A percentile compares a stretch with the other conserved stretches of the same genome.
These are phyloP conservation scores for Fusarium devonianum DNA, from an alignment of 2,329 filamentous ascomycete genomes.

Conservation along the genomic window DNA sequence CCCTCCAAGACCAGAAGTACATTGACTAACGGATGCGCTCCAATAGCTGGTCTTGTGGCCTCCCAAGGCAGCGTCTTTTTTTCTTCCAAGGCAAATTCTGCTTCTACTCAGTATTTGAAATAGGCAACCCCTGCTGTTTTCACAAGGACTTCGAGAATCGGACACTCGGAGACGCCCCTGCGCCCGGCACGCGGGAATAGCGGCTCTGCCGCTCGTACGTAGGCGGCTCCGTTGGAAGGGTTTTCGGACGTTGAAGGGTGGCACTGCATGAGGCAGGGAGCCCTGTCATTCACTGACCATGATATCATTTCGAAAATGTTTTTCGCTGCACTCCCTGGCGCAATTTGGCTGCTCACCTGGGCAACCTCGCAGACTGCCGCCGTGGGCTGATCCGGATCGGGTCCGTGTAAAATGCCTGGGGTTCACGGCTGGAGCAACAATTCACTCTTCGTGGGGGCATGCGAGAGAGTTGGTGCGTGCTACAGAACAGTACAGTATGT, in stretches of 20 bases:
- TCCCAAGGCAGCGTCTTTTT: neutral
- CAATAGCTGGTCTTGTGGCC: constrained; percentile 21
- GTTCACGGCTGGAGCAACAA: too few relatives aligned
- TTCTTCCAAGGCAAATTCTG: neutral
- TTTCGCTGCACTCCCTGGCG: neutral
- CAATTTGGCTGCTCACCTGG: neutral
- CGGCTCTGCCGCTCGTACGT: constrained; percentile 2
- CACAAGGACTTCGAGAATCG: constrained; percentile 17
- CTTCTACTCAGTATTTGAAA: too few relatives aligned
- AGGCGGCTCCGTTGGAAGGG: constrained; percentile 1
- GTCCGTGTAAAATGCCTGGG: too few relatives aligned
- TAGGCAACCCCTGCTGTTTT: neutral
- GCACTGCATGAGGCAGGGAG: constrained; percentile 16
- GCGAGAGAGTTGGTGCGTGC: too few relatives aligned
- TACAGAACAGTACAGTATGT: neutral
- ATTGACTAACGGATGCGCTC: constrained; percentile 38
- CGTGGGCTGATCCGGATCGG: constrained; percentile 7
- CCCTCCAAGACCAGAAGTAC: neutral
- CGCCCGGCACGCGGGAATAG: constrained; percentile 3
- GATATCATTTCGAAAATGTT: constrained; percentile 33
- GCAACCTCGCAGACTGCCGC: constrained; percentile 3
- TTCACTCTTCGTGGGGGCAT: too few relatives aligned
- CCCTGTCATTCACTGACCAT: constrained; percentile 7
- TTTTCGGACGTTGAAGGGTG: constrained; percentile 3
- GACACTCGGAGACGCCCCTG: neutral